These are phyloP conservation scores for Toxicodendron radicans DNA, from an alignment of 345 rosid species.

Conservation along the genomic window DNA sequence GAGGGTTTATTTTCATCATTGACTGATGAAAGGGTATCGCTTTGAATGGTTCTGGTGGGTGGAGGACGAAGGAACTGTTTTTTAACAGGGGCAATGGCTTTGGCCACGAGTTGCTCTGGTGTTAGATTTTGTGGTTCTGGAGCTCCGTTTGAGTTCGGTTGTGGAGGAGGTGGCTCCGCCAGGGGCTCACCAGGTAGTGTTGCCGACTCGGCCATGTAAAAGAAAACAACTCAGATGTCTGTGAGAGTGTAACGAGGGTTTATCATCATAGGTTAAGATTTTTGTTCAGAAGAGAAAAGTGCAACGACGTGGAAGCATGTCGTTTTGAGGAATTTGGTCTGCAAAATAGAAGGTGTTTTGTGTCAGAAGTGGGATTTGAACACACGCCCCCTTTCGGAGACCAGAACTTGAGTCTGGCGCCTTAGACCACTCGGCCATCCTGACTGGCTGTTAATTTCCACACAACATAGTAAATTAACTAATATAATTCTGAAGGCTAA, in stretches of 20 bases:
- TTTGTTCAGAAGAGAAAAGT: not conserved
- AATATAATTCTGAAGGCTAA: too few species aligned
- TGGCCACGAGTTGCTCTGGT: conserved; percentile 72
- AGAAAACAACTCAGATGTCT: not conserved
- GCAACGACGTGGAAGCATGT: not conserved
- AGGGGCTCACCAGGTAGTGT: conserved; percentile 11
- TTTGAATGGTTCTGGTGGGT: conserved; percentile 43
- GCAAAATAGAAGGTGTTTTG: fast-evolving
- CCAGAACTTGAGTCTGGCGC: conserved; percentile 90
- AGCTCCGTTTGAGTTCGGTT: conserved; percentile 56
- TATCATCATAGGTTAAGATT: not conserved
- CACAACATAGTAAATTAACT: too few species aligned
- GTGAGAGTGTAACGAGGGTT: not conserved
- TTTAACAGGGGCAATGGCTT: conserved; percentile 80
- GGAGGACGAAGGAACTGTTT: conserved; percentile 72
- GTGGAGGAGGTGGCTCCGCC: not conserved
- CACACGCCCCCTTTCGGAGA: conserved; percentile 47
- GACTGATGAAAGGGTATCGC: conserved; percentile 31
- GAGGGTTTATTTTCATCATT: conserved; percentile 18
- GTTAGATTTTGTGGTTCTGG: conserved; percentile 24
- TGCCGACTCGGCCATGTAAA: conserved; percentile 21
- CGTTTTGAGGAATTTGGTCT: not conserved
- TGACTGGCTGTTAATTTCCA: conserved; percentile 24
- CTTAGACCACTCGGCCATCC: conserved; percentile 91
- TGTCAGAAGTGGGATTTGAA: conserved; percentile 25